phyloP scores from a whole-genome alignment of 306 rosid genomes.

The Arachis stenosperma region DNA sequence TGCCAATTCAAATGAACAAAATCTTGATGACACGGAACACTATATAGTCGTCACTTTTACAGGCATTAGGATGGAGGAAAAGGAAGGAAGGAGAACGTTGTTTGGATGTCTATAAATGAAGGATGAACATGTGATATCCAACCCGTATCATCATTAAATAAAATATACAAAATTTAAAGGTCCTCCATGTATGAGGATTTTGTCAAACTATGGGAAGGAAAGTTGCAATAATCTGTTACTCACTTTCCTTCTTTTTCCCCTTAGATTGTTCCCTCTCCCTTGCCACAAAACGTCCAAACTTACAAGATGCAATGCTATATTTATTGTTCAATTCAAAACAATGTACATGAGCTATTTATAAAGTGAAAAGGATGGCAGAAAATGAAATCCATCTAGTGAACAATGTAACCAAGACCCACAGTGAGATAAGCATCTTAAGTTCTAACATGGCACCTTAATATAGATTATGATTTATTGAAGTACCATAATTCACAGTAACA shows the following conservation, averaged over 20 bases:
- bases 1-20: slow-evolving; percentile 14
- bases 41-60: background rate
- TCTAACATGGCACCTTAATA: background rate
- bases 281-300: background rate
- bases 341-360: background rate
- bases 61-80: slow-evolving; percentile 1
- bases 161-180: background rate
- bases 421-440: background rate
- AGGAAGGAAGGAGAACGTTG: background rate
- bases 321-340: slow-evolving; percentile 3
- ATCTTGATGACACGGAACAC: background rate
- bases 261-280: background rate
- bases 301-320: background rate
- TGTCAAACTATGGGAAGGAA: background rate
- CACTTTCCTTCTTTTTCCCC: background rate
- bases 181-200: background rate
- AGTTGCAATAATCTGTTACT: background rate
- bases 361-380: background rate
- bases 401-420: background rate
- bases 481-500: slow-evolving; percentile 8
- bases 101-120: background rate
- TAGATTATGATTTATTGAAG: background rate
- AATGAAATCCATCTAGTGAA: background rate
- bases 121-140: slow-evolving; percentile 11
- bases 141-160: background rate